Conservation (phyloP, 2,329 filamentous ascomycete species). For the Microcyclosporella mali region DNA sequence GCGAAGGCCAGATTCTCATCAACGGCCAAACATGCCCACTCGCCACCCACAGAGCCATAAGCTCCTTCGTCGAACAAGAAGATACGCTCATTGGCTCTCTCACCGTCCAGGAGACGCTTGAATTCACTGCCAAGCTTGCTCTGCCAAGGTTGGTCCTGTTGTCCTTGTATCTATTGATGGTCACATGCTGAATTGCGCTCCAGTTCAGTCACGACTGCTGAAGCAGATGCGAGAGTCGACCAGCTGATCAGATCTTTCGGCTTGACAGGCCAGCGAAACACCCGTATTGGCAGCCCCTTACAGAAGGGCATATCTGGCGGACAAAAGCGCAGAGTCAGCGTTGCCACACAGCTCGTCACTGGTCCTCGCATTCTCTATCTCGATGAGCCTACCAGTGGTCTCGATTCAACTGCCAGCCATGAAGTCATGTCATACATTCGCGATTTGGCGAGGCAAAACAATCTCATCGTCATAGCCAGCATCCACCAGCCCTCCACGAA, state of each 20-base stretch:
- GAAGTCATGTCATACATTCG: conserved; percentile 68
- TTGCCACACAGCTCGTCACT: conserved; percentile 73
- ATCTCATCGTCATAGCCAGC: conserved; percentile 67
- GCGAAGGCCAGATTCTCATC: conserved; percentile 48
- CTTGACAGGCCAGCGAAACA: conserved; percentile 58
- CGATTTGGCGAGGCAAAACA: conserved; percentile 55
- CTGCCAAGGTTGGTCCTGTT: conserved; percentile 43
- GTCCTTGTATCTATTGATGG: conserved; percentile 37
- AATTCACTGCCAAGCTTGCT: conserved; percentile 65
- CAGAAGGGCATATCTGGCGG: conserved; percentile 75
- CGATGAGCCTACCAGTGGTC: conserved; percentile 73
- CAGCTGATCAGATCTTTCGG: conserved; percentile 64
- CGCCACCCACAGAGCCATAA: conserved; percentile 46
- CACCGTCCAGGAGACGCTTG: conserved; percentile 69
- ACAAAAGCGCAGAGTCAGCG: conserved; percentile 70
- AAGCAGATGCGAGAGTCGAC: conserved; percentile 55
- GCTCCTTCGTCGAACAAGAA: conserved; percentile 76
- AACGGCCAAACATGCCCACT: conserved; percentile 48
- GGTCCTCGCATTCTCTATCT: conserved; percentile 71
- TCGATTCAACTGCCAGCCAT: conserved; percentile 67
- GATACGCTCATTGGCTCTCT: conserved; percentile 73
- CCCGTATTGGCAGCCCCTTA: conserved; percentile 71
- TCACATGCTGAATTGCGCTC: conserved; percentile 44
- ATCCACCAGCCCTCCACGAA: conserved; percentile 77
- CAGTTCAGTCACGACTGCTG: conserved; percentile 49